Evolutionary conservation across 495 filamentous ascomycete species (phyloP).

Genomic region (Bacidia gigantensis): DNA sequence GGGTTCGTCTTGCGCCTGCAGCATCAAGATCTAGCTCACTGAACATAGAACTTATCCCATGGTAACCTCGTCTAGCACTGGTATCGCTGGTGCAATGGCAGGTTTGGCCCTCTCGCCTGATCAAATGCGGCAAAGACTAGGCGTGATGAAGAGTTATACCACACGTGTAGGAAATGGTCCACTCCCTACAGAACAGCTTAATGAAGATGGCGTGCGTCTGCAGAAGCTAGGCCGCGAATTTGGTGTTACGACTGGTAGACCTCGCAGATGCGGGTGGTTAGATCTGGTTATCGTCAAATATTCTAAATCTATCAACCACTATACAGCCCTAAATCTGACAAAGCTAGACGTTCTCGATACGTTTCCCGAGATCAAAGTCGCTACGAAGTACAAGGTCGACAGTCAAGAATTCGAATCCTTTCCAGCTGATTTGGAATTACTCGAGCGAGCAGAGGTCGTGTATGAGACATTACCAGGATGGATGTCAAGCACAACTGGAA

Average conservation of each 20-base stretch:
- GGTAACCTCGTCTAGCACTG: conserved; percentile 58
- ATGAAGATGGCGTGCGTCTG: conserved; percentile 48
- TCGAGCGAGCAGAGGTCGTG: conserved; percentile 44
- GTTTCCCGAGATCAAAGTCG: conserved; percentile 69
- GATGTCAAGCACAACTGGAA: conserved; percentile 54
- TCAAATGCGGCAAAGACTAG: conserved; percentile 50
- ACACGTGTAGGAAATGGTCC: conserved; percentile 68
- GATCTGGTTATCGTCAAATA: conserved; percentile 80
- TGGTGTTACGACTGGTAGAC: conserved; percentile 72
- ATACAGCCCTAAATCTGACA: conserved; percentile 69
- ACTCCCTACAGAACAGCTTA: conserved; percentile 72
- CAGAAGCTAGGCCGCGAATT: conserved; percentile 52
- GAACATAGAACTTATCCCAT: conserved; percentile 74
- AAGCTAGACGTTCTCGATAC: conserved; percentile 81
- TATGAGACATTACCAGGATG: conserved; percentile 72
- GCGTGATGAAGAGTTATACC: conserved; percentile 76
- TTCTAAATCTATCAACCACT: conserved; percentile 54
- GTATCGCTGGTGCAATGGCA: conserved; percentile 61
- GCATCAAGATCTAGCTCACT: background rate
- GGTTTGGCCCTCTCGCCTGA: conserved; percentile 42
- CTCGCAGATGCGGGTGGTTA: conserved; percentile 64
- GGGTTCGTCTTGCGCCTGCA: background rate
- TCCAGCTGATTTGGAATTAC: conserved; percentile 53
- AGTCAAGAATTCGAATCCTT: conserved; percentile 42
- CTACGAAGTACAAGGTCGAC: conserved; percentile 49